Conservation (phyloP, 2,329 filamentous ascomycete genomes). For the Colletotrichum sublineola region DNA sequence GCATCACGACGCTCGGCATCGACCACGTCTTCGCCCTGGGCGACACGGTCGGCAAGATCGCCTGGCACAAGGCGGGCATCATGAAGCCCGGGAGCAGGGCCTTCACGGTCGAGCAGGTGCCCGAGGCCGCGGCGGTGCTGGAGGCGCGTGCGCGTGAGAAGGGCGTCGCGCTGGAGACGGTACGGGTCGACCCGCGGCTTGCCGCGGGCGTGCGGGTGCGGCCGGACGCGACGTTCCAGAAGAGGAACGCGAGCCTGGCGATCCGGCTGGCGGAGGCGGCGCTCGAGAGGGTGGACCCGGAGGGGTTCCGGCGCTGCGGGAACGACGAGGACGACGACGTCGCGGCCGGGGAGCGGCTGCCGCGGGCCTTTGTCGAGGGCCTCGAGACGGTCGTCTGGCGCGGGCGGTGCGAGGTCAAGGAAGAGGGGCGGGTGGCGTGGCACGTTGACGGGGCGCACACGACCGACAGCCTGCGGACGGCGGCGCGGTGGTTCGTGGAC, state of each 20-base stretch:
- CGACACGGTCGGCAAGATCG: conserved; percentile 80
- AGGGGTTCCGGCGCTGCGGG: neutral
- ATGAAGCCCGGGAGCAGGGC: conserved; percentile 73
- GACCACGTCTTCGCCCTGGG: conserved; percentile 89
- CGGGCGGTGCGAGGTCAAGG: conserved; percentile 81
- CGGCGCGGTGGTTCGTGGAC: conserved; percentile 85
- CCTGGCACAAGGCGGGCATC: conserved; percentile 94
- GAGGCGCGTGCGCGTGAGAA: conserved; percentile 71
- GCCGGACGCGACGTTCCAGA: conserved; percentile 67
- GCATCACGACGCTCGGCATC: conserved; percentile 85
- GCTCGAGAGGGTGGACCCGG: conserved; percentile 56
- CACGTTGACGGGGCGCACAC: conserved; percentile 92
- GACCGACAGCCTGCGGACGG: conserved; percentile 82
- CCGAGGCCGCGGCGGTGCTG: conserved; percentile 66
- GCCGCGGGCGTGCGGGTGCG: conserved; percentile 57
- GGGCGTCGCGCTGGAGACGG: conserved; percentile 37
- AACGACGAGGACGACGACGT: too few species aligned
- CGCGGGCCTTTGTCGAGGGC: conserved; percentile 72
- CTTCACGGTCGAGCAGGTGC: conserved; percentile 50
- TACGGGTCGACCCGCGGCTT: conserved; percentile 53
- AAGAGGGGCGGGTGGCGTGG: conserved; percentile 70
- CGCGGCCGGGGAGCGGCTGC: conserved; percentile 47
- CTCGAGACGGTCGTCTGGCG: conserved; percentile 76
- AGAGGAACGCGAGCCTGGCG: conserved; percentile 71
- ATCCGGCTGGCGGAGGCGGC: conserved; percentile 63